A percentile compares a stretch with the other conserved stretches of the same genome.
These are phyloP conservation scores for Cercospora sesami DNA, from an alignment of 2,329 filamentous ascomycete genomes.

Conservation along the genomic window DNA sequence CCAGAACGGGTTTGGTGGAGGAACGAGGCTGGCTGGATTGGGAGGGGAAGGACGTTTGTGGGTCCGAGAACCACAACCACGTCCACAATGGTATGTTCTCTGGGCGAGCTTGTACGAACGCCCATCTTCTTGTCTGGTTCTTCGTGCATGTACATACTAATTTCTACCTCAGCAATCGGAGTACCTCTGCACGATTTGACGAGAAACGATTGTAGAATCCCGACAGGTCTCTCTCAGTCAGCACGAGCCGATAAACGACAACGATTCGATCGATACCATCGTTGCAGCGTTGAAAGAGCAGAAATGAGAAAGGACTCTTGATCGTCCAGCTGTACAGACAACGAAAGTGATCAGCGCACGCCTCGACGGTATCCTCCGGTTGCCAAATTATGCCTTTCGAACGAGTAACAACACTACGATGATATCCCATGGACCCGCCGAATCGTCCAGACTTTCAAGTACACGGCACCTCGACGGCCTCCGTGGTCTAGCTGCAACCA, in stretches of 20 bases:
- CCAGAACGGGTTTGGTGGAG: not conserved
- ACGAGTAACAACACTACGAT: not conserved
- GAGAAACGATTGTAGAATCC: not conserved
- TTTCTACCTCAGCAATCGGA: not conserved
- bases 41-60: not conserved
- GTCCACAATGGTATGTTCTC: not conserved
- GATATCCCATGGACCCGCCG: not conserved
- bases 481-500: slow-evolving; percentile 63
- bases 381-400: not conserved
- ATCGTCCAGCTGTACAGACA: not conserved
- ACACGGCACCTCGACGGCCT: slow-evolving; percentile 57
- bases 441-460: not conserved
- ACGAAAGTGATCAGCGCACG: not conserved
- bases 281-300: not conserved
- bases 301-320: not conserved
- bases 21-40: not conserved
- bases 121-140: not conserved
- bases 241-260: not conserved
- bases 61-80: not conserved
- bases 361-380: not conserved
- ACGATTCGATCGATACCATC: not conserved
- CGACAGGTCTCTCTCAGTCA: not conserved
- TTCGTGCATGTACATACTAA: not conserved
- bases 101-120: not conserved
- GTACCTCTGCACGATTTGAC: not conserved